Evolutionary conservation across 768 basidiomycete genomes (phyloP).

Genomic region (Naganishia vaughanmartiniae): DNA sequence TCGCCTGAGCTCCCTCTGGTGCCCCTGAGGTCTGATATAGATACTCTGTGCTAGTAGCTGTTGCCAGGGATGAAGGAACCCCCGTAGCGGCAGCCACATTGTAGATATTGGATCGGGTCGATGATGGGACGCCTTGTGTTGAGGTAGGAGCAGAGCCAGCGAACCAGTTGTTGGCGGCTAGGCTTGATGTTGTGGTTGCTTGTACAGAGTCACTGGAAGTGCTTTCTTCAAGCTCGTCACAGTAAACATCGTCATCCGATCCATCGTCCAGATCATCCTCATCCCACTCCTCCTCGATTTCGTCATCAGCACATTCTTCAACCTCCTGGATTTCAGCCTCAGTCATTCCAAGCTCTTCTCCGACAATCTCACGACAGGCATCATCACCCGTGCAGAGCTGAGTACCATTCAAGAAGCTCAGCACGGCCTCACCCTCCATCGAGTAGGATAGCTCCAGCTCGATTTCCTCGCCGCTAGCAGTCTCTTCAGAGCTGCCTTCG

Average conservation of each 20-base stretch:
- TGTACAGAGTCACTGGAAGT: background rate
- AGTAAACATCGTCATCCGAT: background rate
- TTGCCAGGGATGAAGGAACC: background rate
- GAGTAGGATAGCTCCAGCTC: conserved; percentile 19
- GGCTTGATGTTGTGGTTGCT: background rate
- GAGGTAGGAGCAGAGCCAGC: background rate
- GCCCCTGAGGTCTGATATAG: conserved; percentile 8
- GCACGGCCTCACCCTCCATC: conserved; percentile 6
- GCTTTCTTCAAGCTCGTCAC: background rate
- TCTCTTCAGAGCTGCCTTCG: background rate
- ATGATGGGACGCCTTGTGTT: background rate
- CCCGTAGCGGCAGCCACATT: conserved; percentile 19
- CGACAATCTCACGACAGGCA: background rate
- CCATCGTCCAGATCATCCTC: conserved; percentile 10
- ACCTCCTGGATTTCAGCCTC: background rate
- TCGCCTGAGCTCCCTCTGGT: conserved; percentile 3
- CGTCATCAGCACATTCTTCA: conserved; percentile 18
- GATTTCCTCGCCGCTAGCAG: background rate
- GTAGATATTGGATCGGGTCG: conserved; percentile 11
- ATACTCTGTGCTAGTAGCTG: conserved; percentile 10
- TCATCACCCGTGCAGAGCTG: conserved; percentile 18
- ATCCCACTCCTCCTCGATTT: conserved; percentile 20
- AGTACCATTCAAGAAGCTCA: conserved; percentile 21
- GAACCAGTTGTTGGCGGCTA: conserved; percentile 22
- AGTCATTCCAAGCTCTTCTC: conserved; percentile 21